phyloP scores from a whole-genome alignment of 2,329 filamentous ascomycete species.

The Colletotrichum sp. region DNA sequence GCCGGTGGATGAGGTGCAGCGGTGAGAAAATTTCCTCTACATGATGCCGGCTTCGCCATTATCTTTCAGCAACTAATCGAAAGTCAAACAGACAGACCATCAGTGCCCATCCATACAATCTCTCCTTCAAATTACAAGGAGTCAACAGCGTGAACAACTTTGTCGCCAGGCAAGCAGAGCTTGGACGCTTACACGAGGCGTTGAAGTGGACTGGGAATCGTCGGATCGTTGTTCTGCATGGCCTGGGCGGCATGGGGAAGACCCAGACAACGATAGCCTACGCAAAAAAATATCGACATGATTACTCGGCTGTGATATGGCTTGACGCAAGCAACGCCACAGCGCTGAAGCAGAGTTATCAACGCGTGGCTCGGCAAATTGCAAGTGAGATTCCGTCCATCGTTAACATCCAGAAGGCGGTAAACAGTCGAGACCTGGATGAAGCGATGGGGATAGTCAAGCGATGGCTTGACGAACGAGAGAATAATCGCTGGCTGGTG shows the following conservation, averaged over 20 bases:
- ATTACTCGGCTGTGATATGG: constrained; percentile 48
- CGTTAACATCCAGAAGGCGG: constrained; percentile 25
- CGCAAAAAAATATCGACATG: constrained; percentile 33
- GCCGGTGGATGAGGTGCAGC: not conserved
- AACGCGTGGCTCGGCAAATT: constrained; percentile 31
- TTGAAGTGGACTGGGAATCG: constrained; percentile 12
- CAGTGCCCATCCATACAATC: not conserved
- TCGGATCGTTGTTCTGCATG: constrained; percentile 36
- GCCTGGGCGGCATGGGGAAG: constrained; percentile 50
- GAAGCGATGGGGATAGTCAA: constrained; percentile 34
- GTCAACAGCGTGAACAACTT: not conserved
- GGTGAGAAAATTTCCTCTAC: not conserved
- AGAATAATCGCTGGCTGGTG: constrained; percentile 43
- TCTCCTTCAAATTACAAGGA: not conserved
- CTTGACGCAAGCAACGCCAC: constrained; percentile 42
- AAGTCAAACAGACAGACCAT: not conserved
- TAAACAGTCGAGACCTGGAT: constrained; percentile 28
- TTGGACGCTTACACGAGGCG: not conserved
- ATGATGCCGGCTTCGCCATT: too few relatives aligned
- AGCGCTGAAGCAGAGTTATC: constrained; percentile 40
- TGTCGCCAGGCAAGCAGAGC: not conserved
- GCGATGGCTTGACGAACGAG: constrained; percentile 36
- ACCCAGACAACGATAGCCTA: constrained; percentile 46
- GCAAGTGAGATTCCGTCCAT: constrained; percentile 27
- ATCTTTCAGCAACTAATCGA: not conserved